Conservation (phyloP, 345 rosid species). For the Mercurialis annua region DNA sequence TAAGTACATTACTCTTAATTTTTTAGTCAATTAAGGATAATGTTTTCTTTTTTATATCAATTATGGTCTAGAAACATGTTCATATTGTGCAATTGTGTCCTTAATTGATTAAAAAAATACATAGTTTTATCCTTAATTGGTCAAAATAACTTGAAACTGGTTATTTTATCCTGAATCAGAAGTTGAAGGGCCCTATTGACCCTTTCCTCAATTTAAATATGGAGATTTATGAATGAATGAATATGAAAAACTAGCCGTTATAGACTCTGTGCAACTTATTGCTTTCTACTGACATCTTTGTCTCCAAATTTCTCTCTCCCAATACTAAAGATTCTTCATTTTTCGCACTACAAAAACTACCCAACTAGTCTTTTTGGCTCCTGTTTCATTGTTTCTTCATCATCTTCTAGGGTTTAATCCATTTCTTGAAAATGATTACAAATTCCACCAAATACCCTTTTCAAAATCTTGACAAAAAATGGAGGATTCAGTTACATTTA, state of each 20-base stretch:
- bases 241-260: conserved; percentile 24
- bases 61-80: too few relatives aligned
- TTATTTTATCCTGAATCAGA: too few relatives aligned
- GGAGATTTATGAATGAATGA: not conserved
- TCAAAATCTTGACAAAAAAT: conserved; percentile 23
- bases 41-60: too few relatives aligned
- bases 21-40: too few relatives aligned
- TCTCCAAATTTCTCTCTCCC: conserved; percentile 24
- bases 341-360: conserved; percentile 43
- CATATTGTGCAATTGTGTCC: too few relatives aligned
- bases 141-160: too few relatives aligned
- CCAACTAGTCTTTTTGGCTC: conserved; percentile 17
- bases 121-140: too few relatives aligned
- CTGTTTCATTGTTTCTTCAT: conserved; percentile 28
- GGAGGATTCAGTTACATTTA: conserved; percentile 4
- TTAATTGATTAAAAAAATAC: too few relatives aligned
- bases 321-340: conserved; percentile 37
- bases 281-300: conserved; percentile 22
- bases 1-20: too few relatives aligned
- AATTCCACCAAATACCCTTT: conserved; percentile 11
- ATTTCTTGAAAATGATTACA: not conserved
- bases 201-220: not conserved
- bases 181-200: too few relatives aligned
- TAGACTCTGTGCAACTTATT: conserved; percentile 17
- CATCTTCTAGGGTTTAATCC: not conserved